Conservation (phyloP, 495 filamentous ascomycete species). For the Penicillium angulare region DNA sequence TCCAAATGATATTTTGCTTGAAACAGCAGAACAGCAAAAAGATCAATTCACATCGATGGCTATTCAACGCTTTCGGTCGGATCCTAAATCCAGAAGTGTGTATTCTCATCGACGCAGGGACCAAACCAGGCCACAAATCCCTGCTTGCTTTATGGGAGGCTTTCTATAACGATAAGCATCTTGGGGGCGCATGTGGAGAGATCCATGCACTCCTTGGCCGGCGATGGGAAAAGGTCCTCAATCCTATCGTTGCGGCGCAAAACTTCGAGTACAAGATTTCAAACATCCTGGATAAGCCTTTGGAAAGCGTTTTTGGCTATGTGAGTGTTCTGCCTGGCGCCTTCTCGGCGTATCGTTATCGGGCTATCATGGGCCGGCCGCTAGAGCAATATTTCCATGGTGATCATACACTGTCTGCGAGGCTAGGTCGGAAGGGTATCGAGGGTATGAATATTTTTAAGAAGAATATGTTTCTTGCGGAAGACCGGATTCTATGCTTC, state of each 20-base stretch:
- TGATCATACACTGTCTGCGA: conserved; percentile 90
- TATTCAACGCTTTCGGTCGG: conserved; percentile 93
- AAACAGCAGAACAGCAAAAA: conserved; percentile 99
- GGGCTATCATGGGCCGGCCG: conserved; percentile 93
- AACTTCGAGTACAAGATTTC: conserved; percentile 99
- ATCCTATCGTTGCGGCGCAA: conserved; percentile 89
- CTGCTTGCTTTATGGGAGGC: conserved; percentile 90
- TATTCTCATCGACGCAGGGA: conserved; percentile 94
- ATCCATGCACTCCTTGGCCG: conserved; percentile 94
- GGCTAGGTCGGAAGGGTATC: conserved; percentile 93
- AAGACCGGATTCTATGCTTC: conserved; percentile 98
- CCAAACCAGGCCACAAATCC: conserved; percentile 86
- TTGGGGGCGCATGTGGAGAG: conserved; percentile 95
- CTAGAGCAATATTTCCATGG: conserved; percentile 98
- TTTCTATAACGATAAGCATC: conserved; percentile 97
- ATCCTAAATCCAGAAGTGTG: conserved; percentile 94
- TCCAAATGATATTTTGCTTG: conserved; percentile 97
- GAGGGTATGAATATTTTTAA: conserved; percentile 99
- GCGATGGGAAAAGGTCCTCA: conserved; percentile 82
- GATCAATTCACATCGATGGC: conserved; percentile 97
- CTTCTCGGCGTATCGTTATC: conserved; percentile 94
- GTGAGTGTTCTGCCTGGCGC: conserved; percentile 94
- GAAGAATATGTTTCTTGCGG: conserved; percentile 99
- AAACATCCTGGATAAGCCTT: conserved; percentile 94
- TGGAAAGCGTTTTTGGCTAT: conserved; percentile 94